Base-by-base conservation (phyloP, 2,329 filamentous ascomycete species). In the Chalaropsis thielavioides region DNA sequence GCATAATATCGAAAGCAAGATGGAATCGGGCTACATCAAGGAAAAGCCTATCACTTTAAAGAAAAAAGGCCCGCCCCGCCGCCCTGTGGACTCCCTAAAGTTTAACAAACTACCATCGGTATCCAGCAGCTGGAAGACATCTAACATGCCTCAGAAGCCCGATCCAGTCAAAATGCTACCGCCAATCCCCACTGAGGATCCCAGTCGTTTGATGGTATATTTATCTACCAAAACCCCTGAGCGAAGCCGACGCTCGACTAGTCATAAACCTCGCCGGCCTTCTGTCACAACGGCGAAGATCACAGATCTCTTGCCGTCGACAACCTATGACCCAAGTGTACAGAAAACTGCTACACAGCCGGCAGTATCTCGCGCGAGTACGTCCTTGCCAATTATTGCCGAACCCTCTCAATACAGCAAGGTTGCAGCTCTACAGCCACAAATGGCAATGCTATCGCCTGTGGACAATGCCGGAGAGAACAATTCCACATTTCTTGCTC, bases 131-230 rank as follows among this genome's bases (percentile, higher is more conserved):
- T 35, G 27, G 27, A 58, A n/a, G 31, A 58, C 65, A 17, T 27
- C 24, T 35, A 56, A 56, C 38, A 31, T 67, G 27, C 65, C 65
- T 3, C 65, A 67, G 49, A 59, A 67, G n/a, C 62, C 65, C 1
- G 58, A 64, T 11, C 62, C 62, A 5, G 62, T 41, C 40, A 63
- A 60, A 17, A 58, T 67, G 15, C 61, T 58, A 13, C 51, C 51
- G 1, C 51, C 51, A 58, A 38, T 63, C 41, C 22, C 59, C 58
- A n/a, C 40, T 51, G 24, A 58, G 31, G 19, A 27, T 31, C 22
- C 22, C 35, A 3, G 22, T 44, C n/a, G 31, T 24, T 40, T 35
- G n/a, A 62, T 58, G 22, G 19, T 35, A 7, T 43, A 51, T 6
- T 61, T 61, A 7, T 59, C 65, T 24, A 64, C 43, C 22, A 40